A percentile compares a stretch with the other conserved stretches of the same genome.
phyloP scores from a whole-genome alignment of 805 yeast genomes.

The Millerago galiae region DNA sequence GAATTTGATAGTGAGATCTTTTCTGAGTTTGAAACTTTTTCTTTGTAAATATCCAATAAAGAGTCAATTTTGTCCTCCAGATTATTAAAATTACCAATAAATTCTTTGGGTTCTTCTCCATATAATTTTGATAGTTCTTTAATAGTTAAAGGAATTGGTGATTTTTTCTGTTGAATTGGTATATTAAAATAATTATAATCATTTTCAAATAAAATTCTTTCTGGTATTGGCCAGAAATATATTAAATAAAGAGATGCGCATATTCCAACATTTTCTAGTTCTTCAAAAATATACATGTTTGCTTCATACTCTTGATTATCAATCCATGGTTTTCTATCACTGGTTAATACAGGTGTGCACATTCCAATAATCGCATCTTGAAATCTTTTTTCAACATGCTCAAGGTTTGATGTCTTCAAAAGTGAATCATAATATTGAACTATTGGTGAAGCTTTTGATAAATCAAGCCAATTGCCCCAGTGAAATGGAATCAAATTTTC shows the following conservation, averaged over 20 bases:
- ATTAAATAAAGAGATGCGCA: constrained; percentile 25
- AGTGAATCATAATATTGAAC: constrained; percentile 22
- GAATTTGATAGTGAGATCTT: constrained; percentile 8
- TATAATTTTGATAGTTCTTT: constrained; percentile 17
- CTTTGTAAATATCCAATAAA: constrained; percentile 7
- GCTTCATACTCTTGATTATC: constrained; percentile 16
- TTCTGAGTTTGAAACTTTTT: constrained; percentile 2
- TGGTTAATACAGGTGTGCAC: constrained; percentile 19
- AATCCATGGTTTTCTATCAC: constrained; percentile 20
- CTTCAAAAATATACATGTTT: constrained; percentile 17
- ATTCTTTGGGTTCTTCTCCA: background rate
- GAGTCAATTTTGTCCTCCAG: constrained; percentile 8
- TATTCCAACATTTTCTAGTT: constrained; percentile 22
- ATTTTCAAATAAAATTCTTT: constrained; percentile 22
- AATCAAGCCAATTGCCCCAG: constrained; percentile 30
- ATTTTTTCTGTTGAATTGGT: constrained; percentile 13
- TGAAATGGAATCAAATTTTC: constrained; percentile 18
- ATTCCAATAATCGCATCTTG: constrained; percentile 7
- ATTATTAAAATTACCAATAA: background rate
- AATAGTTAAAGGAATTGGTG: constrained; percentile 13
- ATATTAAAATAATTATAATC: constrained; percentile 21
- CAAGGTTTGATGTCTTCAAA: constrained; percentile 1
- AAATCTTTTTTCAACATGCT: constrained; percentile 3
- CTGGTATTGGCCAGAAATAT: constrained; percentile 24
- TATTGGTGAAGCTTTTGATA: constrained; percentile 23